Evolutionary conservation across 768 basidiomycete species (phyloP).

Genomic region (Crucibulum laeve): DNA sequence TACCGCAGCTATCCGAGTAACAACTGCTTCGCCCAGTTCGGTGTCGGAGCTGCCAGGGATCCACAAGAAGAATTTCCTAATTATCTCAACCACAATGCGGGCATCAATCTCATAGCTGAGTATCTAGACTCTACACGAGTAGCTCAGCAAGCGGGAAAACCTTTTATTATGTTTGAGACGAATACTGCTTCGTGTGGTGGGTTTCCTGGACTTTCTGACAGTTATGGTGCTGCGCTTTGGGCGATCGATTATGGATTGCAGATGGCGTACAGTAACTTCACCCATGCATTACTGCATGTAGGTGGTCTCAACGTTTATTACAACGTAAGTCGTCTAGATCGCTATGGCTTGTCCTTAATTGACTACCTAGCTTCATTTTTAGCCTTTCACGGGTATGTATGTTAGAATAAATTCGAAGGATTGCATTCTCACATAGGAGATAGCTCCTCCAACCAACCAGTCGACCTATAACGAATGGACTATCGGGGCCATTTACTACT

Average conservation of each 20-base stretch:
- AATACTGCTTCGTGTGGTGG: slow-evolving; percentile 71
- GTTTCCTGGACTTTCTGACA: slow-evolving; percentile 60
- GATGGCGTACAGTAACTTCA: slow-evolving; percentile 57
- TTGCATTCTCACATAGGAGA: background rate
- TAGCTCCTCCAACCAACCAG: slow-evolving; percentile 53
- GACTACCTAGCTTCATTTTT: background rate
- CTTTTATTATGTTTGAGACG: slow-evolving; percentile 68
- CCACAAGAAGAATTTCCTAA: slow-evolving; percentile 44
- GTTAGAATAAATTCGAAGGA: too few relatives aligned
- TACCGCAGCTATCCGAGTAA: slow-evolving; percentile 35
- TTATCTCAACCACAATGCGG: slow-evolving; percentile 60
- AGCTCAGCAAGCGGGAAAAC: slow-evolving; percentile 38
- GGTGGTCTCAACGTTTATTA: slow-evolving; percentile 69
- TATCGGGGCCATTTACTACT: slow-evolving; percentile 72
- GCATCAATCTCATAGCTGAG: slow-evolving; percentile 39
- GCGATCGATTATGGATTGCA: slow-evolving; percentile 59
- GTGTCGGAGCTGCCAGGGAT: slow-evolving; percentile 29
- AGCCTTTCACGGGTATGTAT: slow-evolving; percentile 9
- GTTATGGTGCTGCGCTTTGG: slow-evolving; percentile 67
- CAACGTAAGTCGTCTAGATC: slow-evolving; percentile 41
- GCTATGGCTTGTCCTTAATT: background rate
- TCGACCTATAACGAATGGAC: slow-evolving; percentile 67
- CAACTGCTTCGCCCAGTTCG: slow-evolving; percentile 54
- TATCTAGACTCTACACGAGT: slow-evolving; percentile 47
- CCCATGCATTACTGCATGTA: slow-evolving; percentile 49